Evolutionary conservation across 2,329 filamentous ascomycete species (phyloP).

Genomic region (Aspergillus amoenus): DNA sequence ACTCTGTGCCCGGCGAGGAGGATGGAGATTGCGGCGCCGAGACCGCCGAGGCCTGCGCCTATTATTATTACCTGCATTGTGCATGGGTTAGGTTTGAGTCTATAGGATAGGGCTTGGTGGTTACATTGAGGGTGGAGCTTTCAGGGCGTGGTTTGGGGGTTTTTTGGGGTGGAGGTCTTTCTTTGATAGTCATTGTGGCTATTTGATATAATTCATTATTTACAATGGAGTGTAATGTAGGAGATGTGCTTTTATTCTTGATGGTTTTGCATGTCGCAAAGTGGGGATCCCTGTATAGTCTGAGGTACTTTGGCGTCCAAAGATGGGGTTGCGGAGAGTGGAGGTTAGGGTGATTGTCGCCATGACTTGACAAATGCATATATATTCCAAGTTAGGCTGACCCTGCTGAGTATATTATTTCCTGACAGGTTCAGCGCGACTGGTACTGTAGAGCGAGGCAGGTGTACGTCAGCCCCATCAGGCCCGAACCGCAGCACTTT

Average conservation of each 20-base stretch:
- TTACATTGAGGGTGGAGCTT: not conserved
- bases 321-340: not conserved
- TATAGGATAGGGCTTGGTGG: not conserved
- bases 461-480: too few relatives aligned
- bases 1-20: conserved; percentile 24
- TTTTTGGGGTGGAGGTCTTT: not conserved
- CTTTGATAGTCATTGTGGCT: not conserved
- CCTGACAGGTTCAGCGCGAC: too few relatives aligned
- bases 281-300: not conserved
- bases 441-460: too few relatives aligned
- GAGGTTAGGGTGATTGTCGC: not conserved
- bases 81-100: not conserved
- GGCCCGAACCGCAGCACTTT: too few relatives aligned
- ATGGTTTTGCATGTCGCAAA: not conserved
- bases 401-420: not conserved
- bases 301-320: not conserved
- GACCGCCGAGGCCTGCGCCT: conserved; percentile 14
- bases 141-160: not conserved
- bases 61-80: conserved; percentile 11
- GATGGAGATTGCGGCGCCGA: conserved; percentile 22
- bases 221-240: too few relatives aligned
- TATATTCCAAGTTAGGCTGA: not conserved
- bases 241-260: too few relatives aligned
- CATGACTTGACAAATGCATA: too few relatives aligned
- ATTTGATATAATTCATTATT: not conserved